A percentile compares a stretch with the other conserved stretches of the same genome.
Evolutionary conservation across 768 basidiomycete species (phyloP).

Genomic region (Tulasnella sp.): DNA sequence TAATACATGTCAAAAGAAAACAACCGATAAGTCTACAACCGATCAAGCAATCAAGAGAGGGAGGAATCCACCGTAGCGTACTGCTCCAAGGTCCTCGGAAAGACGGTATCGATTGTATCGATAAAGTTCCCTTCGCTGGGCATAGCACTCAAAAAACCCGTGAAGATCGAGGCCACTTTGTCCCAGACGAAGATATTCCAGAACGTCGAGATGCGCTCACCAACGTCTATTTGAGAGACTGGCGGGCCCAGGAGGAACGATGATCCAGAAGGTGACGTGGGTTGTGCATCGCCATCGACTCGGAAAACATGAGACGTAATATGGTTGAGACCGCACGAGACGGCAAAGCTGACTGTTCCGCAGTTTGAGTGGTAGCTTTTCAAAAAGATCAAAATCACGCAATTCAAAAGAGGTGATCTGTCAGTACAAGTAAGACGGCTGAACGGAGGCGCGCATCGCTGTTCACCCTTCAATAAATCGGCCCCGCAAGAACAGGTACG

Average conservation of each 20-base stretch:
- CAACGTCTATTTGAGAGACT: background rate
- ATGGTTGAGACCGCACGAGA: constrained; percentile 51
- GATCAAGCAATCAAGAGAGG: background rate
- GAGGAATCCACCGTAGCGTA: background rate
- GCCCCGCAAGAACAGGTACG: constrained; percentile 7
- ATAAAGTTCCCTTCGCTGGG: background rate
- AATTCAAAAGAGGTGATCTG: too few species aligned
- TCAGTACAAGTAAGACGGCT: background rate
- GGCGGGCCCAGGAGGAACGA: background rate
- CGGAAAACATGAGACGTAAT: constrained; percentile 8
- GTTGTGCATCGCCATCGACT: background rate
- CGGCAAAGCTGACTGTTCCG: constrained; percentile 56
- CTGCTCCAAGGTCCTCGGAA: constrained; percentile 4
- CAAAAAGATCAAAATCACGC: too few species aligned
- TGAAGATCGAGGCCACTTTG: constrained; percentile 1
- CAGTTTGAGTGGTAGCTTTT: constrained; percentile 30
- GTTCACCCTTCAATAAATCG: constrained; percentile 8
- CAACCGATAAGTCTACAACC: background rate
- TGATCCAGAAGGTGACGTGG: background rate
- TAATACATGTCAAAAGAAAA: background rate
- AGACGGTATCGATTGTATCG: constrained; percentile 6
- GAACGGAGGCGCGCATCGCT: background rate
- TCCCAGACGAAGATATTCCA: constrained; percentile 13
- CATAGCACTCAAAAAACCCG: constrained; percentile 7
- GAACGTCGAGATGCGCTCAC: constrained; percentile 9